Conservation (phyloP, 1,284 basidiomycete genomes). For the Amylostereum areolatum region DNA sequence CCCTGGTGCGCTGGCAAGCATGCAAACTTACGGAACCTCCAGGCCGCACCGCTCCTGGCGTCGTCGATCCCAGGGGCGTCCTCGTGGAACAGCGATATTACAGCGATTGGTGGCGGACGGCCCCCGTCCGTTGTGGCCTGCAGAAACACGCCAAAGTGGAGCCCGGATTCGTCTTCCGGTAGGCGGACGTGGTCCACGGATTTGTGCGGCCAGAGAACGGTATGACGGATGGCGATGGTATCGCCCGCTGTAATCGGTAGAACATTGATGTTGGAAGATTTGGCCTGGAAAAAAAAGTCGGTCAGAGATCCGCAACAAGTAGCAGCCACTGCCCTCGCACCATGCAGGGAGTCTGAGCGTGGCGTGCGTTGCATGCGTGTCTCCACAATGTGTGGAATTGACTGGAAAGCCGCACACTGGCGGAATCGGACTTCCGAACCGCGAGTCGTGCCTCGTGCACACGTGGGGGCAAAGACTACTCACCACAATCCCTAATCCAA, state of each 20-base stretch:
- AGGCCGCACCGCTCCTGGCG: slow-evolving; percentile 9
- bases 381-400: too few relatives aligned
- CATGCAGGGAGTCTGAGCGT: too few relatives aligned
- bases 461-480: too few relatives aligned
- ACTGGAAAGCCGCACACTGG: too few relatives aligned
- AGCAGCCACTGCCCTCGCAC: slow-evolving; percentile 3
- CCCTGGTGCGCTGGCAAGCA: slow-evolving; percentile 41
- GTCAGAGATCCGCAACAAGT: not conserved
- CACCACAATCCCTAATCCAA: too few relatives aligned
- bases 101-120: slow-evolving; percentile 45
- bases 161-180: slow-evolving; percentile 42
- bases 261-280: slow-evolving; percentile 9
- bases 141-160: slow-evolving; percentile 52
- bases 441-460: too few relatives aligned
- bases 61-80: slow-evolving; percentile 25
- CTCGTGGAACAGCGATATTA: slow-evolving; percentile 52
- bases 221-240: slow-evolving; percentile 47
- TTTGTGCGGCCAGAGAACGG: slow-evolving; percentile 51
- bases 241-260: slow-evolving; percentile 30
- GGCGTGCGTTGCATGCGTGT: too few relatives aligned
- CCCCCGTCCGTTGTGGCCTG: slow-evolving; percentile 9
- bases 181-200: slow-evolving; percentile 43
- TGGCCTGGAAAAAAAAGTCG: slow-evolving; percentile 3
- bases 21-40: slow-evolving; percentile 59
- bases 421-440: too few relatives aligned